Conservation (phyloP, 2,329 filamentous ascomycete genomes). For the Aspergillus jensenii region DNA sequence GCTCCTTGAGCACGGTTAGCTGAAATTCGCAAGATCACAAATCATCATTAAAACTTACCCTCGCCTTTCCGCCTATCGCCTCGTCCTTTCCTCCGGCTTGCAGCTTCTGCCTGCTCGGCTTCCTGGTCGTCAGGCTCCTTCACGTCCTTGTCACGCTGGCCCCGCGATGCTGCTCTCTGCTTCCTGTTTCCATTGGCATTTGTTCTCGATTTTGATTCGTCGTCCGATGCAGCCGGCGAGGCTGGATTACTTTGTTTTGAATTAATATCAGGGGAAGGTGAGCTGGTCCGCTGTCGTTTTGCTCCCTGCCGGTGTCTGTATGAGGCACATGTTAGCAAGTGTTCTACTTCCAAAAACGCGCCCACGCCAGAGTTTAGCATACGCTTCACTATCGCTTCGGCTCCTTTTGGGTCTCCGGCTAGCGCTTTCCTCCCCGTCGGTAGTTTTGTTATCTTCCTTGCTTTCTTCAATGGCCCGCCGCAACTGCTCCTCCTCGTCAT, state of each 20-base stretch:
- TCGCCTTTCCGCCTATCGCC: slow-evolving; percentile 79
- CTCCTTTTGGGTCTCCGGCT: slow-evolving; percentile 74
- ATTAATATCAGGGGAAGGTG: slow-evolving; percentile 65
- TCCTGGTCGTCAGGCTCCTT: slow-evolving; percentile 64
- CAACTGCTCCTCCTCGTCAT: slow-evolving; percentile 90
- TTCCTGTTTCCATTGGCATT: slow-evolving; percentile 53
- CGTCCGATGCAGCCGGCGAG: slow-evolving; percentile 59
- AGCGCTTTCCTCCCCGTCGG: slow-evolving; percentile 52
- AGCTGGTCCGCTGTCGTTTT: slow-evolving; percentile 83
- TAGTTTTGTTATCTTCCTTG: slow-evolving; percentile 69
- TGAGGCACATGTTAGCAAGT: slow-evolving; percentile 25
- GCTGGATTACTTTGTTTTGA: slow-evolving; percentile 49
- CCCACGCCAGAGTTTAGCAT: slow-evolving; percentile 43
- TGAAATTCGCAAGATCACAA: not conserved
- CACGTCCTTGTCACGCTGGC: slow-evolving; percentile 49
- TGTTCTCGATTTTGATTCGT: slow-evolving; percentile 54
- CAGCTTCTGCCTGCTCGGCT: slow-evolving; percentile 69
- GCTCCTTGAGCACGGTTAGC: slow-evolving; percentile 38
- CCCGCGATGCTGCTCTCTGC: slow-evolving; percentile 57
- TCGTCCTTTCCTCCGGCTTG: slow-evolving; percentile 76
- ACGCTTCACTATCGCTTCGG: slow-evolving; percentile 94
- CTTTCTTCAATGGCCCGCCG: slow-evolving; percentile 91
- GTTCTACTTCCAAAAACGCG: slow-evolving; percentile 15
- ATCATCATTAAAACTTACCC: slow-evolving; percentile 53
- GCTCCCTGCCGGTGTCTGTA: slow-evolving; percentile 66